phyloP scores from a whole-genome alignment of 345 rosid species.

The Eutrema japonicum region DNA sequence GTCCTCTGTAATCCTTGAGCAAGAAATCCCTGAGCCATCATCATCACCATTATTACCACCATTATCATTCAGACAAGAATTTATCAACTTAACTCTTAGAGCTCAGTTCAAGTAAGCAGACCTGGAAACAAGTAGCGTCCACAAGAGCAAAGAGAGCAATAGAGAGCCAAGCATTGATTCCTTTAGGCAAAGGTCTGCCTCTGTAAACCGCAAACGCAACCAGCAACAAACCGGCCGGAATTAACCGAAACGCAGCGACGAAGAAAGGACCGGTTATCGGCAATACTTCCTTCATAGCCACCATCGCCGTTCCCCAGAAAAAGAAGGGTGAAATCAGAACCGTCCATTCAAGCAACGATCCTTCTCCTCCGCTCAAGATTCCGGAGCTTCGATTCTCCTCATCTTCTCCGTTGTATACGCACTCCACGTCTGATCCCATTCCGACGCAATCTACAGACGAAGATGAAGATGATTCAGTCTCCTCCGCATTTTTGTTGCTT shows the following conservation, averaged over 20 bases:
- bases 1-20: slow-evolving; percentile 90
- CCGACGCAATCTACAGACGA: slow-evolving; percentile 53
- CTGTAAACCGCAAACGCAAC: slow-evolving; percentile 70
- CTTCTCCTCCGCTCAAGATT: slow-evolving; percentile 29
- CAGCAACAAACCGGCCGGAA: slow-evolving; percentile 81
- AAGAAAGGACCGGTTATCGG: slow-evolving; percentile 85
- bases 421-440: slow-evolving; percentile 63
- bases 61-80: slow-evolving; percentile 2
- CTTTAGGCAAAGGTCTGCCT: slow-evolving; percentile 69
- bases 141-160: slow-evolving; percentile 80
- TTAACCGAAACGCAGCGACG: slow-evolving; percentile 83
- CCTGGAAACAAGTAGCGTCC: slow-evolving; percentile 91
- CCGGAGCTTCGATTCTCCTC: slow-evolving; percentile 35
- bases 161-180: slow-evolving; percentile 79
- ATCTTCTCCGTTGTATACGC: slow-evolving; percentile 39
- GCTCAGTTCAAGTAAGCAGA: slow-evolving; percentile 32
- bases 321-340: slow-evolving; percentile 90
- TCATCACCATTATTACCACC: slow-evolving; percentile 1
- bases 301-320: slow-evolving; percentile 99
- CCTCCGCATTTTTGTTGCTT: slow-evolving; percentile 40
- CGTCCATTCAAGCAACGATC: slow-evolving; percentile 53
- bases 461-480: slow-evolving; percentile 27
- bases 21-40: slow-evolving; percentile 74
- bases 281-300: slow-evolving; percentile 94
- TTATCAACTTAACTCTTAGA: neutral